Evolutionary conservation across 345 rosid genomes (phyloP).

Genomic region (Gossypium stocksii): DNA sequence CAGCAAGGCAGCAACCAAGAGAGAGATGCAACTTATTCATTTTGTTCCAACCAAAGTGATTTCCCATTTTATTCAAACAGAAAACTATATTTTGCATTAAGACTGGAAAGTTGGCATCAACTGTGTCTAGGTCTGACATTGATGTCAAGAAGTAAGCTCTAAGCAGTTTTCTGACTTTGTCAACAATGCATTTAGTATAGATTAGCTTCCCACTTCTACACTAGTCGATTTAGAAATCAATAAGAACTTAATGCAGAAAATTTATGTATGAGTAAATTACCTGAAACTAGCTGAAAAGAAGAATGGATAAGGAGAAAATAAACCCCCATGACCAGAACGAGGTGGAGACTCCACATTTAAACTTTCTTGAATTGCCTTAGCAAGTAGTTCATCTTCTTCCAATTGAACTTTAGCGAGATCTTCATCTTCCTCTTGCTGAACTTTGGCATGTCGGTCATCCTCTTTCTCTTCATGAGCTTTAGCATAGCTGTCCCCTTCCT

Average conservation of each 20-base stretch:
- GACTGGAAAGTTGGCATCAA: neutral
- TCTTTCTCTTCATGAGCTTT: constrained; percentile 42
- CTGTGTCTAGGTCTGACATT: neutral
- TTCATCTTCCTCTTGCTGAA: constrained; percentile 32
- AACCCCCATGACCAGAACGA: constrained; percentile 36
- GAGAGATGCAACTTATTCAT: neutral
- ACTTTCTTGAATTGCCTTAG: constrained; percentile 89
- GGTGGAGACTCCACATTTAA: constrained; percentile 55
- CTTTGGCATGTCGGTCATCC: constrained; percentile 32
- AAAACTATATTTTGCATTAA: neutral
- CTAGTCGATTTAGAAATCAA: neutral
- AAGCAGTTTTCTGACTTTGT: neutral
- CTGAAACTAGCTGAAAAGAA: constrained; percentile 53
- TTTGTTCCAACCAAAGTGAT: neutral
- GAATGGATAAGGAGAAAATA: constrained; percentile 52
- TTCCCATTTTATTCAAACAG: neutral
- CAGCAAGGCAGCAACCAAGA: neutral
- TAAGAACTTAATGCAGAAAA: neutral
- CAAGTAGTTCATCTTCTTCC: constrained; percentile 87
- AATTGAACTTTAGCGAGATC: constrained; percentile 43
- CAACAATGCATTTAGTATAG: neutral
- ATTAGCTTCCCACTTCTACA: neutral
- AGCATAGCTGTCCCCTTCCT: constrained; percentile 41
- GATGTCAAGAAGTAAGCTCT: neutral
- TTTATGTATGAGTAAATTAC: constrained; percentile 29